Evolutionary conservation across 495 filamentous ascomycete genomes (phyloP).

Genomic region (Gamarada debralockiae): DNA sequence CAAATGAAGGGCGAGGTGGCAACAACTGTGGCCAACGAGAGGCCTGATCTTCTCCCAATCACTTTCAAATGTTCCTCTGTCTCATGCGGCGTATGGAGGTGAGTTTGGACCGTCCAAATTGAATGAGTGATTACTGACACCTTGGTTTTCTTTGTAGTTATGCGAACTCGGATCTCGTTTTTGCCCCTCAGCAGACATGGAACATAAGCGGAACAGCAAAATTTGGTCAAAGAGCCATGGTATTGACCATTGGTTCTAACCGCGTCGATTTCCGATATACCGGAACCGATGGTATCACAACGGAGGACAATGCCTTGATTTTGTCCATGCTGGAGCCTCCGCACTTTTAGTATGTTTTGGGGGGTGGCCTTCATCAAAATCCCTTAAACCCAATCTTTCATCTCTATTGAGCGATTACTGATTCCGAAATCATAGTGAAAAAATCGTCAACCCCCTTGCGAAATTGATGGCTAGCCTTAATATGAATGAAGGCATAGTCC

Average conservation of each 20-base stretch:
- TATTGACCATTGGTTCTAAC: constrained; percentile 22
- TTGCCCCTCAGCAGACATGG: constrained; percentile 41
- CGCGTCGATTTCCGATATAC: constrained; percentile 36
- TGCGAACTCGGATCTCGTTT: constrained; percentile 32
- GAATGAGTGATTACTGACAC: no score
- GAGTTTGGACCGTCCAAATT: no score
- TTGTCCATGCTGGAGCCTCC: constrained; percentile 28
- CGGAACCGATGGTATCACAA: constrained; percentile 32
- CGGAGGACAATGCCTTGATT: constrained; percentile 30
- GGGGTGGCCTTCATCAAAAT: no score
- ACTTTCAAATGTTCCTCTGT: constrained; percentile 29
- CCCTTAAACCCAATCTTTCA: no score
- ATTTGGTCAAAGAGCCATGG: constrained; percentile 39
- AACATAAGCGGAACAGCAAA: constrained; percentile 28
- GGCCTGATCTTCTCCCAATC: constrained; percentile 9
- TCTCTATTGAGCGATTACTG: no score
- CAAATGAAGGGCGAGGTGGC: background rate
- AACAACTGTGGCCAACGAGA: background rate
- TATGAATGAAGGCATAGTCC: constrained; percentile 19
- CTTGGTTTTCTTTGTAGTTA: no score
- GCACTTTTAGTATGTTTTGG: constrained; percentile 13
- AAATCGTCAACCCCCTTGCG: constrained; percentile 8
- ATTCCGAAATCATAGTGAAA: constrained; percentile 1
- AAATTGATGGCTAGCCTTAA: constrained; percentile 10
- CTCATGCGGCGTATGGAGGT: constrained; percentile 51